Evolutionary conservation across 441 rosid species (phyloP).

Genomic region (Sinapis alba): DNA sequence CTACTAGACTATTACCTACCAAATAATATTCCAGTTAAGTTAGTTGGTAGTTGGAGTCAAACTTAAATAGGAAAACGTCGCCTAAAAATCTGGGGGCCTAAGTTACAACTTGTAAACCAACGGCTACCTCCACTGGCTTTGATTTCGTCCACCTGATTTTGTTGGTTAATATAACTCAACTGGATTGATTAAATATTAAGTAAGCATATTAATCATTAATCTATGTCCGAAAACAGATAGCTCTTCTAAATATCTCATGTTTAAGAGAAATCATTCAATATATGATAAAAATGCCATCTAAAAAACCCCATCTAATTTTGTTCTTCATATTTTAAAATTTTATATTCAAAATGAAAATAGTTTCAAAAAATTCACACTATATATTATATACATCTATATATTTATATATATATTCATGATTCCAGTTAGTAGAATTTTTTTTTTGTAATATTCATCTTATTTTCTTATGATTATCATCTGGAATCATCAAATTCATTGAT

Average conservation of each 20-base stretch:
- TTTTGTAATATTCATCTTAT: neutral
- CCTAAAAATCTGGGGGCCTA: conserved; percentile 33
- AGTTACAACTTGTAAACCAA: conserved; percentile 25
- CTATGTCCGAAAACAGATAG: neutral
- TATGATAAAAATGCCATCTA: neutral
- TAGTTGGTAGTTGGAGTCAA: conserved; percentile 38
- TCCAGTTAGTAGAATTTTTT: neutral
- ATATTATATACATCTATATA: neutral
- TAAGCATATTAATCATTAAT: neutral
- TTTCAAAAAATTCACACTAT: neutral
- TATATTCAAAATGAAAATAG: neutral
- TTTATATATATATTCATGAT: neutral
- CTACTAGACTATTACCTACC: conserved; percentile 13
- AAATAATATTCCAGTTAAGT: conserved; percentile 42
- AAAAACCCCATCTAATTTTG: neutral
- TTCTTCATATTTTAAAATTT: neutral
- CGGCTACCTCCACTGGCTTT: conserved; percentile 31
- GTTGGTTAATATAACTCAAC: conserved; percentile 13
- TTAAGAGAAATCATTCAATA: neutral
- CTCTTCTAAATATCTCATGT: neutral
- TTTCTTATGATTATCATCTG: neutral
- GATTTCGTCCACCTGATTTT: conserved; percentile 17
- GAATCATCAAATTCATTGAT: neutral
- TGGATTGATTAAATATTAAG: neutral
- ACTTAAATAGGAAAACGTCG: conserved; percentile 24